Evolutionary conservation across 768 basidiomycete species (phyloP).

Genomic region (Mycena galericulata): DNA sequence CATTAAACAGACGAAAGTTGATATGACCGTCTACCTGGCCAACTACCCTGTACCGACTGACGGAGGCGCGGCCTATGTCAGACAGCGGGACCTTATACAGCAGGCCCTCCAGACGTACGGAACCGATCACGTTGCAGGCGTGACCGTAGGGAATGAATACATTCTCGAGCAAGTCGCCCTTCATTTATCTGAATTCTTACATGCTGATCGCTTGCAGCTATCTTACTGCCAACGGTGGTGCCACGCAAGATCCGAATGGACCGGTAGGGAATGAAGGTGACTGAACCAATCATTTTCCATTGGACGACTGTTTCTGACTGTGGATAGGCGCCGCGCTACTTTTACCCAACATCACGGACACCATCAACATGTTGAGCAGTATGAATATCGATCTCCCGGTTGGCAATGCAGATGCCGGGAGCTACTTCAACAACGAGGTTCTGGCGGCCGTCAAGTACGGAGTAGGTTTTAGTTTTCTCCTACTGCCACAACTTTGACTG

Average conservation of each 20-base stretch:
- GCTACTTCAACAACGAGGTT: slow-evolving; percentile 82
- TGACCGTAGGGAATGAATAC: slow-evolving; percentile 94
- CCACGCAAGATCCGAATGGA: slow-evolving; percentile 70
- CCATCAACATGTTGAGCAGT: slow-evolving; percentile 63
- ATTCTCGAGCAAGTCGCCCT: slow-evolving; percentile 73
- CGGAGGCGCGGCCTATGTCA: slow-evolving; percentile 72
- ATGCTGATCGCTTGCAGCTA: slow-evolving; percentile 57
- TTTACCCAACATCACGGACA: slow-evolving; percentile 76
- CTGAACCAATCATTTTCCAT: not conserved
- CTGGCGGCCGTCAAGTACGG: slow-evolving; percentile 76
- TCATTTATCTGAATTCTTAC: not conserved
- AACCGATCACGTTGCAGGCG: slow-evolving; percentile 76
- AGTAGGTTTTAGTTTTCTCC: slow-evolving; percentile 50
- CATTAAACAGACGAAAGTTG: slow-evolving; percentile 89
- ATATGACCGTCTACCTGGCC: slow-evolving; percentile 84
- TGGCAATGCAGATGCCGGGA: slow-evolving; percentile 90
- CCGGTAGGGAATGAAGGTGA: slow-evolving; percentile 60
- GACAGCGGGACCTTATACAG: slow-evolving; percentile 78
- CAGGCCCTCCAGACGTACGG: slow-evolving; percentile 83
- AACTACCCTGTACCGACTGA: slow-evolving; percentile 76
- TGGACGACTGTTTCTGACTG: not conserved
- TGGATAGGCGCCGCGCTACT: slow-evolving; percentile 67
- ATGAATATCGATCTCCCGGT: slow-evolving; percentile 75
- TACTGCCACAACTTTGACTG: not conserved
- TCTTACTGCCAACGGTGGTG: slow-evolving; percentile 62